phyloP scores from a whole-genome alignment of 176 grass and related monocot species.

The Rhynchospora pubera region DNA sequence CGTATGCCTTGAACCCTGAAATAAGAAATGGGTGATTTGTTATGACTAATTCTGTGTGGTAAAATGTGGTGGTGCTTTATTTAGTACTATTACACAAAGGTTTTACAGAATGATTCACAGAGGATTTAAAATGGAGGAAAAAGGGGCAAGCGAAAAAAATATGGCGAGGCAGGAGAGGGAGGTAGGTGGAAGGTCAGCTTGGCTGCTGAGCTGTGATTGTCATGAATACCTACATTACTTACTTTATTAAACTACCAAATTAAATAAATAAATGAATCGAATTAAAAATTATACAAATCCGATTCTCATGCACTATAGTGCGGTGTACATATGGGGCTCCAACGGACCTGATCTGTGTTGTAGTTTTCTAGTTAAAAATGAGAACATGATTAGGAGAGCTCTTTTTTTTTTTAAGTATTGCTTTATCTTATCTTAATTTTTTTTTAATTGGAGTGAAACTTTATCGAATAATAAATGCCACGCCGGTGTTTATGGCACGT shows the following conservation, averaged over 20 bases:
- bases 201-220: slow-evolving; percentile 24
- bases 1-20: neutral
- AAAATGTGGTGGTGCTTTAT: neutral
- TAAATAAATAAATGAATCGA: neutral
- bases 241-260: slow-evolving; percentile 9
- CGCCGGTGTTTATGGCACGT: neutral
- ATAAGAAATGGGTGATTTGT: neutral
- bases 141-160: neutral
- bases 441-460: neutral
- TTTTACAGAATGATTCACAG: neutral
- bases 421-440: neutral
- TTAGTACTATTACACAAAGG: neutral
- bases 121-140: neutral
- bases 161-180: neutral
- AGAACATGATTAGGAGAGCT: slow-evolving; percentile 10
- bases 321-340: neutral
- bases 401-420: neutral
- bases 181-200: slow-evolving; percentile 27
- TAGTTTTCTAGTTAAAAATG: neutral
- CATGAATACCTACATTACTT: slow-evolving; percentile 9
- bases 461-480: neutral
- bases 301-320: slow-evolving; percentile 13
- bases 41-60: neutral
- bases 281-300: neutral
- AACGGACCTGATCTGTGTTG: neutral